Base-by-base conservation (phyloP, 176 grass and related monocot species). In the Otatea glauca region DNA sequence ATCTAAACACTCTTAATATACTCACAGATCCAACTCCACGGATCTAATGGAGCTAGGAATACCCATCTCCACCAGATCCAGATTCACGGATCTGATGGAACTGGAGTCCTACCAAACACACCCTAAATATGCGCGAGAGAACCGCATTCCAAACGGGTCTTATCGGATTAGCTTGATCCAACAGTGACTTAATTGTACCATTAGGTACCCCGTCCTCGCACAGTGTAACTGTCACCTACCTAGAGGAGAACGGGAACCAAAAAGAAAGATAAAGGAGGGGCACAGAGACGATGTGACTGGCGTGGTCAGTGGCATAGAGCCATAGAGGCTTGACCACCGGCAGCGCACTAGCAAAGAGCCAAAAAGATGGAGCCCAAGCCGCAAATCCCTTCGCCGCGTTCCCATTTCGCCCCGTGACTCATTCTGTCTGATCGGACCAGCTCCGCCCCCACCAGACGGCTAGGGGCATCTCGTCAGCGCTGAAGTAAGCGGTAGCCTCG, bases 341-440 rank as follows among this genome's bases (percentile, higher is more conserved):
- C 76, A 38, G 59, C n/a, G 77, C 77, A 74, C 77, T 23, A 9
- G 20, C 5, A 23, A 4, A 1, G 2, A 29, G 29, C 29, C 29
- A 29, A 29, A 29, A 29, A 11, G 35, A 3, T 8, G 35, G 35
- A 37, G 24, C 24, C 45, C n/a, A 1, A 9, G 49, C 71, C 54
- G 54, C 72, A 32, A 38, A n/a, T 35, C 17, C 24, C 20, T 4
- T 55, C 16, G 68, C 48, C 75, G 81, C 60, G 49, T 89, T 89
- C 81, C 70, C 81, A 84, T 21, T 1, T 9, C 24, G 10, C 23
- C 59, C 1, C 12, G 5, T 60, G n/a, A 23, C 56, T 60, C n/a
- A 4, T n/a, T 4, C 9, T 7, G 1, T 49, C 13, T 49, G 48
- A 60, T 9, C 56, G n/a, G 17, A 18, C 17, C 3, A 1, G 8